Evolutionary conservation across 108 stramenopile species (phyloP).

Genomic region (Mediolabrus comicus): DNA sequence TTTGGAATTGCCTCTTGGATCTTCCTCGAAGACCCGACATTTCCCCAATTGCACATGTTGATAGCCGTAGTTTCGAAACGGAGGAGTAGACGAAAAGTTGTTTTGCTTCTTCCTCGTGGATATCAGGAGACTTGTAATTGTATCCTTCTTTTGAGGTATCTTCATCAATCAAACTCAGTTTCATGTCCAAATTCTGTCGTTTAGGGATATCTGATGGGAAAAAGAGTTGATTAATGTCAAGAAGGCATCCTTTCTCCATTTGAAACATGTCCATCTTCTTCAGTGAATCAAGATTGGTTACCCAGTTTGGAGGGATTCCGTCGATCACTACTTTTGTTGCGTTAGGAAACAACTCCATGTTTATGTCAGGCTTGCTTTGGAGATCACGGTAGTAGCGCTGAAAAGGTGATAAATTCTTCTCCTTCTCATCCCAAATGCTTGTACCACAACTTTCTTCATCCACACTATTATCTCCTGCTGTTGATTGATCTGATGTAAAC

Average conservation of each 20-base stretch:
- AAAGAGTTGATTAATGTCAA: slow-evolving; percentile 50
- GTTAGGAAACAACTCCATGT: slow-evolving; percentile 68
- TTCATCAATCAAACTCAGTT: slow-evolving; percentile 6
- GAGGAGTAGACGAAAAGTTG: slow-evolving; percentile 17
- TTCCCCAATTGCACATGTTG: slow-evolving; percentile 64
- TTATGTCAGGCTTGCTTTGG: slow-evolving; percentile 50
- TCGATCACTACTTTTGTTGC: slow-evolving; percentile 66
- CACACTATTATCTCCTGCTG: slow-evolving; percentile 8
- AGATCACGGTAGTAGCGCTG: slow-evolving; percentile 40
- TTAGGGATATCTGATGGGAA: slow-evolving; percentile 22
- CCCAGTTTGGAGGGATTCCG: slow-evolving; percentile 67
- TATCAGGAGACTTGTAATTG: not conserved
- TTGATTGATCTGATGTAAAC: slow-evolving; percentile 23
- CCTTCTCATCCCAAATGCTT: not conserved
- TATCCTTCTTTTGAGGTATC: not conserved
- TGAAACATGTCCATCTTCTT: slow-evolving; percentile 60
- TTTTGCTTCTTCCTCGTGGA: not conserved
- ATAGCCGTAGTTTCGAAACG: slow-evolving; percentile 63
- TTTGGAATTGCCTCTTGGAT: slow-evolving; percentile 1
- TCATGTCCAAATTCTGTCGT: not conserved
- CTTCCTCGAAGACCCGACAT: slow-evolving; percentile 42
- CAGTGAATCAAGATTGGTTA: slow-evolving; percentile 50
- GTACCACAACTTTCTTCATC: slow-evolving; percentile 29
- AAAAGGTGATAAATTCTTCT: slow-evolving; percentile 24
- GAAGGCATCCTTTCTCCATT: slow-evolving; percentile 58